phyloP scores from a whole-genome alignment of 352 stramenopile species.

The Phytophthora idaei region DNA sequence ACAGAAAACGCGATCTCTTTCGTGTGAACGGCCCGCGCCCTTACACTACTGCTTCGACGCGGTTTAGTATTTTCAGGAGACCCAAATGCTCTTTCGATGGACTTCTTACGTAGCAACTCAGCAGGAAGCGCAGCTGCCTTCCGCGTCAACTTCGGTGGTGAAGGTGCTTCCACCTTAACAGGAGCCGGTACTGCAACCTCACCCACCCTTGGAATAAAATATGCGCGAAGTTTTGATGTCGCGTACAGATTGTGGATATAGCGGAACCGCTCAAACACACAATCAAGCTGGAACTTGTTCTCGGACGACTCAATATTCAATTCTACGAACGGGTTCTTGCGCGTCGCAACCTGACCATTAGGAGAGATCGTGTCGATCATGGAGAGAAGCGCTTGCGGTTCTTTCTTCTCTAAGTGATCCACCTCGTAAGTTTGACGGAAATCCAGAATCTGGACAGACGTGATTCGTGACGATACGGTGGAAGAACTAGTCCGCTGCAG shows the following conservation, averaged over 20 bases:
- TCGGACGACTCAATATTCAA: slow-evolving; percentile 67
- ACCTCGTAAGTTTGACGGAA: slow-evolving; percentile 52
- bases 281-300: slow-evolving; percentile 59
- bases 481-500: slow-evolving; percentile 62
- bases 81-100: slow-evolving; percentile 23
- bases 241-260: slow-evolving; percentile 79
- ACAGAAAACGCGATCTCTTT: slow-evolving; percentile 57
- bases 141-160: slow-evolving; percentile 17
- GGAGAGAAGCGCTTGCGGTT: slow-evolving; percentile 35
- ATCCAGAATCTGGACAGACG: slow-evolving; percentile 69
- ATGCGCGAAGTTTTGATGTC: slow-evolving; percentile 64
- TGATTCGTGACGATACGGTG: slow-evolving; percentile 62
- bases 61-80: slow-evolving; percentile 7
- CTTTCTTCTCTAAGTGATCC: slow-evolving; percentile 20
- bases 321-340: slow-evolving; percentile 46
- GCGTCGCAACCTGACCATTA: slow-evolving; percentile 9
- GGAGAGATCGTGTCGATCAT: slow-evolving; percentile 23
- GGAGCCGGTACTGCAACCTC: slow-evolving; percentile 1
- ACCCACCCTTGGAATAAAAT: slow-evolving; percentile 45
- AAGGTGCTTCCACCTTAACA: slow-evolving; percentile 6
- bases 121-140: slow-evolving; percentile 17
- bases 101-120: slow-evolving; percentile 29
- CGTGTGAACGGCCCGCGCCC: neutral
- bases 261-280: slow-evolving; percentile 61
- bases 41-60: slow-evolving; percentile 27